Base-by-base conservation (phyloP, 352 stramenopile species). In the Globisporangium canariense region DNA sequence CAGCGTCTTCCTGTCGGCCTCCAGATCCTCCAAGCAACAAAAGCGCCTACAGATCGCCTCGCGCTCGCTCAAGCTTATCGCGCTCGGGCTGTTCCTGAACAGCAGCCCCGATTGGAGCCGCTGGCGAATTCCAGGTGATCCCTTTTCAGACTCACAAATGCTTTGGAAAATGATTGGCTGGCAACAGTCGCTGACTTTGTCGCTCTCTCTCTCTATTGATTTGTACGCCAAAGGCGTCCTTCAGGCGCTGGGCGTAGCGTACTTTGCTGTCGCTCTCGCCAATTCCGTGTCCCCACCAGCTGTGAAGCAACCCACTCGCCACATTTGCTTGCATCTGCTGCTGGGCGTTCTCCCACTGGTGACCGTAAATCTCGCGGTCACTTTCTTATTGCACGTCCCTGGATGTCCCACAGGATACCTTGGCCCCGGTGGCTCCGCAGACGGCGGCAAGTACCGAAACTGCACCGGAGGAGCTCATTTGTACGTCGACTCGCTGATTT, bases 391-490 rank as follows among this genome's bases (percentile, higher is more conserved):
- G 25, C 69, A 60, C 3, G 84, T 91, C 7, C 80, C 81, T 11
- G 86, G 78, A 11, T 96, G 85, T 55, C 87, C 87, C 0, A 87
- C 64, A 2, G 87, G 85, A 0, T 96, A 96, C 56, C 50, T 93
- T 41, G 87, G 87, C 8, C 79, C 86, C 22, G 88, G 86, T 25
- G 85, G 86, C 11, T 32, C 67, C 49, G 73, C 69, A 25, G 80
- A 93, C 32, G 59, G 50, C 22, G 76, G 75, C 13, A 30, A 47
- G 2, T 73, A 86, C 58, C 63, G 52, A 1, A 79, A 90, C 67
- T 96, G 88, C 73, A 93, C 85, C 2, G 88, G 88, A 18, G 86
- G 86, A 4, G 86, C 81, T 2, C 88, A 96, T 71, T 66, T 89
- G 10, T 84, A 81, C 67, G 68, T 94, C 3, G 88, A 95, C 61